Percentiles rank a stretch among this genome's conserved stretches.
These are phyloP conservation scores for Pseudoneurospora amorphoporcata DNA, from an alignment of 495 filamentous ascomycete species.

Conservation along the genomic window DNA sequence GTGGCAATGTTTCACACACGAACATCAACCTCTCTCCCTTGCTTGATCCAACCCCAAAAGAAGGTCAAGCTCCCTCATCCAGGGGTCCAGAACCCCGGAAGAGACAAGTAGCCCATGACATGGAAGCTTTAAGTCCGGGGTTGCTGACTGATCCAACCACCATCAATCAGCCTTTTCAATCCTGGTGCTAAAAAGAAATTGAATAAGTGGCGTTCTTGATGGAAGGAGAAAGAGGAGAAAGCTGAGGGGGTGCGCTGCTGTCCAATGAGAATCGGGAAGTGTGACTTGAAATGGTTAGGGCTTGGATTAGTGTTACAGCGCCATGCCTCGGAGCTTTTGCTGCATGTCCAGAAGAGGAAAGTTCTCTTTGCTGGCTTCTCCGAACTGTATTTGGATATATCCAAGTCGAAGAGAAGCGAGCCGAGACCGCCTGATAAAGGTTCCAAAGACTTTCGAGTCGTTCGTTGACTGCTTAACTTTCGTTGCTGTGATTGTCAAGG, in stretches of 20 bases:
- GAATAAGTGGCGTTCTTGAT: background rate
- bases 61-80: background rate
- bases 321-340: background rate
- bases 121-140: background rate
- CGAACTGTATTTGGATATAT: background rate
- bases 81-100: background rate
- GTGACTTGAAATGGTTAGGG: background rate
- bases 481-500: background rate
- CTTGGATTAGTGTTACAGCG: background rate
- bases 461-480: background rate
- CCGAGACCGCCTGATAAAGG: background rate
- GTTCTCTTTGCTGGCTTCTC: background rate
- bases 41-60: background rate
- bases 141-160: background rate
- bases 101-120: background rate
- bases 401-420: no score
- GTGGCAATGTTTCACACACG: background rate
- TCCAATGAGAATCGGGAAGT: background rate
- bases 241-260: background rate
- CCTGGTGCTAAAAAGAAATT: background rate
- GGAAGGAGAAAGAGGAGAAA: background rate
- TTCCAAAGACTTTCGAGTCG: background rate
- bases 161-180: background rate
- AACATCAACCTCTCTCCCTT: background rate
- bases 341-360: background rate